Evolutionary conservation across 495 filamentous ascomycete genomes (phyloP).

Genomic region (Oidiodendron maius): DNA sequence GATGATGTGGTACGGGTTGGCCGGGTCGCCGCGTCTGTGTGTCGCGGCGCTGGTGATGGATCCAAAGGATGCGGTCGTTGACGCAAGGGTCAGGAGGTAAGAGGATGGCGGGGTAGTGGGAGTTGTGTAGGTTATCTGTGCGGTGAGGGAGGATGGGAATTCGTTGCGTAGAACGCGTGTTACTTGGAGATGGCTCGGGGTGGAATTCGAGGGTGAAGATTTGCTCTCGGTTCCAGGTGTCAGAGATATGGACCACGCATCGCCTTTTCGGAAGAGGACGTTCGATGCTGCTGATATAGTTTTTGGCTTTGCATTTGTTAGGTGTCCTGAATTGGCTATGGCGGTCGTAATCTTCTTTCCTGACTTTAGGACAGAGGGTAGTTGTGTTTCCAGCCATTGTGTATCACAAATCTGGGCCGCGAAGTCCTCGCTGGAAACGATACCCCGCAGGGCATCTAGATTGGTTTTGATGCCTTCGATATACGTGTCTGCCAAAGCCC

Average conservation of each 20-base stretch:
- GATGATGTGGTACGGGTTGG: slow-evolving; percentile 48
- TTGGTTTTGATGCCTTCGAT: slow-evolving; percentile 53
- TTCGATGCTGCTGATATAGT: slow-evolving; percentile 21
- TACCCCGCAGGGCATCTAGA: slow-evolving; percentile 44
- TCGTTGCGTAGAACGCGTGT: slow-evolving; percentile 51
- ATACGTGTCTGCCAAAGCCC: slow-evolving; percentile 47
- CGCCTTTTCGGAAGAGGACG: slow-evolving; percentile 47
- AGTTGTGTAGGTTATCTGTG: slow-evolving; percentile 49
- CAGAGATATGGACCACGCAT: slow-evolving; percentile 49
- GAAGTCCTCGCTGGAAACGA: slow-evolving; percentile 45
- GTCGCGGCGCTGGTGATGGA: slow-evolving; percentile 36
- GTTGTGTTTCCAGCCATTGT: slow-evolving; percentile 49
- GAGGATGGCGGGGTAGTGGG: slow-evolving; percentile 27
- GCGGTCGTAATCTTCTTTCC: slow-evolving; percentile 24
- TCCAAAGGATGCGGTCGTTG: slow-evolving; percentile 42
- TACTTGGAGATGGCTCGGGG: slow-evolving; percentile 40
- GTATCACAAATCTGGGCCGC: slow-evolving; percentile 40
- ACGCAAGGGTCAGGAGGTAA: slow-evolving; percentile 39
- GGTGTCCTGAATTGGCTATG: not conserved
- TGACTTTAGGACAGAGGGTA: slow-evolving; percentile 31
- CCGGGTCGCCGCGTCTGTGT: slow-evolving; percentile 44
- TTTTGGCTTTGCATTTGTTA: not conserved
- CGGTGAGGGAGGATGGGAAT: slow-evolving; percentile 47
- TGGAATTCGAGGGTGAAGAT: slow-evolving; percentile 7
- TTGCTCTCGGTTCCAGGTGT: slow-evolving; percentile 23